Percentiles rank a stretch among this genome's conserved stretches.
These are phyloP conservation scores for Debaryomyces fabryi DNA, from an alignment of 1,139 yeast genomes.

Conservation along the genomic window DNA sequence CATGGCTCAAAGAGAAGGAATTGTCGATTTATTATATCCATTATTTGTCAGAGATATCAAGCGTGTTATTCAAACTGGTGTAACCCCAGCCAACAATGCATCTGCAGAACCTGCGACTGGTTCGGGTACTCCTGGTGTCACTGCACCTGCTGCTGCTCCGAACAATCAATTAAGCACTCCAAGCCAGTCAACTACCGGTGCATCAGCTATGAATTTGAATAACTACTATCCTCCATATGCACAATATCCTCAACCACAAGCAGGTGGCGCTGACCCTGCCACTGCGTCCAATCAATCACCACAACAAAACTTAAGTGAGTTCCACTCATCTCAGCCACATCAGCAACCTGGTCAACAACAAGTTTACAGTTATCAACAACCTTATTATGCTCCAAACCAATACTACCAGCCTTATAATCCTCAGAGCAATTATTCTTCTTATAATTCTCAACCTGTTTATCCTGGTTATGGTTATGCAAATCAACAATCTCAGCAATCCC, in stretches of 20 bases:
- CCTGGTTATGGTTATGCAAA: constrained; percentile 23
- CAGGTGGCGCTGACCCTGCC: constrained; percentile 9
- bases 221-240: constrained; percentile 29
- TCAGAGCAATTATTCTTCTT: constrained; percentile 23
- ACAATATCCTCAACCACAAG: constrained; percentile 17
- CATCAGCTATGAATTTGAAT: constrained; percentile 16
- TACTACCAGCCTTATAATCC: constrained; percentile 27
- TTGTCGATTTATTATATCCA: constrained; percentile 84
- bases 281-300: constrained; percentile 16
- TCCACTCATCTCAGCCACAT: constrained; percentile 17
- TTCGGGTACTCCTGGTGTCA: constrained; percentile 17
- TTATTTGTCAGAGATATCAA: constrained; percentile 86
- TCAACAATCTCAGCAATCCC: constrained; percentile 14
- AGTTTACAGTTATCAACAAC: constrained; percentile 25
- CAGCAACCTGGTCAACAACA: constrained; percentile 16
- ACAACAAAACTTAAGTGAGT: constrained; percentile 14
- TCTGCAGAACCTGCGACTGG: constrained; percentile 10
- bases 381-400: constrained; percentile 26
- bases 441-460: constrained; percentile 25
- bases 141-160: constrained; percentile 16
- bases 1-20: constrained; percentile 88
- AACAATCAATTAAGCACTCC: constrained; percentile 2
- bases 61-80: constrained; percentile 60
- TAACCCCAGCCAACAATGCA: constrained; percentile 34
- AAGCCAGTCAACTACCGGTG: constrained; percentile 14